Evolutionary conservation across 441 rosid genomes (phyloP).

Genomic region (Mallotus repandus): DNA sequence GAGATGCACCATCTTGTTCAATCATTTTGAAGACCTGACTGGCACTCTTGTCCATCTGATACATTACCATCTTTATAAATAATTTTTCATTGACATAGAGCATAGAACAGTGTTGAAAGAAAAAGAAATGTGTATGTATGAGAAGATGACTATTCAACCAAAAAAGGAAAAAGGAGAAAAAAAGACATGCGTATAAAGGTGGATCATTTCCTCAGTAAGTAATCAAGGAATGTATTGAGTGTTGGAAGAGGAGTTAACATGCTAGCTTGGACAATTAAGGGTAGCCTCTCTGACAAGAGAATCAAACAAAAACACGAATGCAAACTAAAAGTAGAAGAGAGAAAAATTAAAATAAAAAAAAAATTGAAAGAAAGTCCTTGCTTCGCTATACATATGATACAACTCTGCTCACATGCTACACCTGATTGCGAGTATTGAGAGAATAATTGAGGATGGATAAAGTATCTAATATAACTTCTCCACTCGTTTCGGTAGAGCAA

Average conservation of each 20-base stretch:
- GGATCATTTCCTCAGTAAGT: not conserved
- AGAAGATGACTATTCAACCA: not conserved
- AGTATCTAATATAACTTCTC: too few species aligned
- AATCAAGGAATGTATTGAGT: not conserved
- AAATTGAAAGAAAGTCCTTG: too few species aligned
- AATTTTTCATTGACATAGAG: not conserved
- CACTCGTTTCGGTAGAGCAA: too few species aligned
- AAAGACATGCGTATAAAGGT: not conserved
- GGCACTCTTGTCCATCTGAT: slow-evolving; percentile 45
- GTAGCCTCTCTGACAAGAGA: not conserved
- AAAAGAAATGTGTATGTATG: not conserved
- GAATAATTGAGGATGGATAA: too few species aligned
- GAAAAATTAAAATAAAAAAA: too few species aligned
- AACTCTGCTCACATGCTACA: too few species aligned
- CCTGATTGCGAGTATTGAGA: too few species aligned
- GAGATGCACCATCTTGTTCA: slow-evolving; percentile 33
- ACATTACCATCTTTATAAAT: slow-evolving; percentile 3
- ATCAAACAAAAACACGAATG: not conserved
- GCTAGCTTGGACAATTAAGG: not conserved
- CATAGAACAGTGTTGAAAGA: not conserved
- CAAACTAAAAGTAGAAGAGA: too few species aligned
- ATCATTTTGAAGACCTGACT: slow-evolving; percentile 39
- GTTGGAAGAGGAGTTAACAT: not conserved
- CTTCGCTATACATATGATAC: too few species aligned
- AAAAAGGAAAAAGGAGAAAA: not conserved